Evolutionary conservation across 805 yeast species (phyloP), one percentile per base, ranked within the genome.

Genomic region (Saccharomyces jurei): DNA sequence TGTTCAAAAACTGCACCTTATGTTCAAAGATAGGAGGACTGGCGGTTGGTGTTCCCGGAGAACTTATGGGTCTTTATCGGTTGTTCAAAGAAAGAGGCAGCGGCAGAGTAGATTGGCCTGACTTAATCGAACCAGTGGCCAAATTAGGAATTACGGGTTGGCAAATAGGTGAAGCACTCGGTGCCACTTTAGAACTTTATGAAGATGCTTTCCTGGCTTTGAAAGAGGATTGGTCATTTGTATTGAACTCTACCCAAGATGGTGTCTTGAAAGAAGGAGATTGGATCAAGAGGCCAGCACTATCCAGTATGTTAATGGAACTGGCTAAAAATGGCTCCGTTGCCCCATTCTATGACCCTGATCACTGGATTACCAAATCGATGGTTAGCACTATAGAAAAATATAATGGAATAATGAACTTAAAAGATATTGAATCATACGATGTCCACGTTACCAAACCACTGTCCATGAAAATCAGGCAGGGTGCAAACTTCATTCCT

Each of bases 1-100:
- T 91, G 96, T 90, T 73, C 58, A 69, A 72, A 41, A 66, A 66
- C 4, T 53, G 59, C 28, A 81, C 80, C 10, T 54, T 69, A 31
- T 68, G 78, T 13, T 78, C 95, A 0, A 79, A 80, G 59, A 71
- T 83, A 21, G 97, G 97, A 3, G 99, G 97, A 0, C 72, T 89
- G n/a, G 89, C 97, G 0, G 82, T 84, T 9, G 98, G 82, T 1
- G 81, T 87, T 21, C 99, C 99, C 0, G 99, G 99, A 10, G 98
- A 92, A 67, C 63, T 92, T 50, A 83, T 83, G 56, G 99, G 97
- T 0, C 72, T 90, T n/a, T 81, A 86, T 62, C 79, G 76, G 47
- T 72, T 92, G 44, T 81, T 71, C 68, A 60, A 69, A 30, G 58
- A 68, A 13, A 92, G 84, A 63, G 90, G 94, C 0, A 82, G 89